A percentile compares a stretch with the other conserved stretches of the same genome.
phyloP scores from a whole-genome alignment of 2,329 filamentous ascomycete species.

The Diaporthe ilicicola region DNA sequence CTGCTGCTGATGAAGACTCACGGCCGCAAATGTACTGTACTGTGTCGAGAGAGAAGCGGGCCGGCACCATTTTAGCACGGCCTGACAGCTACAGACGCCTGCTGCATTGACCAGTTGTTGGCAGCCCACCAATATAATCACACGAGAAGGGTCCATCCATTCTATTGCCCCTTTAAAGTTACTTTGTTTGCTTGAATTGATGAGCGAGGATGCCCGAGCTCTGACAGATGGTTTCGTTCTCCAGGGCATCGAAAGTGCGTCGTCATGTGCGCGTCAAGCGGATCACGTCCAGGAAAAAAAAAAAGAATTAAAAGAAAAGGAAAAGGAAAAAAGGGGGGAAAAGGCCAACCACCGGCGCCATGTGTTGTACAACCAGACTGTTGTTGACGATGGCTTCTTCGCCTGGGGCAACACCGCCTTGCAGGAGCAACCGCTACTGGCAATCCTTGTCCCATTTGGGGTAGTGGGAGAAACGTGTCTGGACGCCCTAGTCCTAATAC shows the following conservation, averaged over 20 bases:
- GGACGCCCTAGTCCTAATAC: slow-evolving; percentile 17
- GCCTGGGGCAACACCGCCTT: neutral
- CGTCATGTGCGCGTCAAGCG: slow-evolving; percentile 13
- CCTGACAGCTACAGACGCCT: neutral
- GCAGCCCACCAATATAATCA: slow-evolving; percentile 18
- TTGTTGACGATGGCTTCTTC: slow-evolving; percentile 15
- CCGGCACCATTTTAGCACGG: neutral
- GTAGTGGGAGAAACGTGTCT: slow-evolving; percentile 9
- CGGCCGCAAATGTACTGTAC: neutral
- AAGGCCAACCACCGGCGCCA: too few species aligned
- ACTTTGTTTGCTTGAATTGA: slow-evolving; percentile 5
- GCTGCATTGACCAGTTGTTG: slow-evolving; percentile 1
- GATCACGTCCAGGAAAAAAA: neutral
- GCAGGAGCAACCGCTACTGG: slow-evolving; percentile 18
- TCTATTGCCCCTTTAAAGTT: neutral
- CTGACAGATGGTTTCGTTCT: neutral
- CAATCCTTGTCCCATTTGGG: slow-evolving; percentile 15
- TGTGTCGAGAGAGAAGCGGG: neutral
- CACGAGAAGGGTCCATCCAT: slow-evolving; percentile 1
- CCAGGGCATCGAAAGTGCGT: neutral
- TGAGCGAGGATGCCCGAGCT: neutral
- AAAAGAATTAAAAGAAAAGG: neutral
- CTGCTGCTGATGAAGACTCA: neutral
- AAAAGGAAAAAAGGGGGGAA: too few species aligned
- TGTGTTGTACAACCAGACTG: neutral